phyloP scores from a whole-genome alignment of 1,284 basidiomycete genomes.

The Vanrija pseudolonga region DNA sequence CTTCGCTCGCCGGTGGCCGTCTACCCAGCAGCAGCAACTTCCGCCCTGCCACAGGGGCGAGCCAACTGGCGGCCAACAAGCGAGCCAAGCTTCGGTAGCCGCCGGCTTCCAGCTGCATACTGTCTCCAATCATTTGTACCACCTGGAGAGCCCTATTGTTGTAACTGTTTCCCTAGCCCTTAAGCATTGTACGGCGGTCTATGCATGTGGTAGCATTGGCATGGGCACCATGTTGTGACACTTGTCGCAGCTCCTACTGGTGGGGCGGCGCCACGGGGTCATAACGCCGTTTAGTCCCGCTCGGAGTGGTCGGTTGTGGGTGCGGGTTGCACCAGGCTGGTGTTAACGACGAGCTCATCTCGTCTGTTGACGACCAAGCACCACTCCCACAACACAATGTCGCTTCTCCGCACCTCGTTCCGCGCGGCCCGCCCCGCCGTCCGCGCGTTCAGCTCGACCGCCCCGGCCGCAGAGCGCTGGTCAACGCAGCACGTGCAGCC shows the following conservation, averaged over 20 bases:
- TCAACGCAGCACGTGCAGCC: slow-evolving; percentile 13
- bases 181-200: background rate
- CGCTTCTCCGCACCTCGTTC: slow-evolving; percentile 13
- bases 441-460: background rate
- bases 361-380: background rate
- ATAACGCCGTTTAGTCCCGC: slow-evolving; percentile 1
- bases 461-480: background rate
- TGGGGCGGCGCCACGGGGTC: background rate
- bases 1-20: slow-evolving; percentile 35
- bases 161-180: slow-evolving; percentile 1
- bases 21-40: slow-evolving; percentile 44
- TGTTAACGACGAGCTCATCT: background rate
- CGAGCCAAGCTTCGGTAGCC: slow-evolving; percentile 30
- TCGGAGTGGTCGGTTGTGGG: background rate
- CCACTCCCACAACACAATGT: slow-evolving; percentile 6
- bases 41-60: slow-evolving; percentile 29
- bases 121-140: too few species aligned
- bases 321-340: background rate
- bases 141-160: background rate
- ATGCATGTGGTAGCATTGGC: background rate
- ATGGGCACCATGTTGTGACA: background rate
- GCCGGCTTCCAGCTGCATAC: too few species aligned
- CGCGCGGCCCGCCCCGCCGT: background rate
- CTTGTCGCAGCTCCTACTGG: slow-evolving; percentile 2
- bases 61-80: slow-evolving; percentile 17